Evolutionary conservation across 495 filamentous ascomycete species (phyloP), one percentile per base, ranked within the genome.

Genomic region (Chlorociboria aeruginascens): DNA sequence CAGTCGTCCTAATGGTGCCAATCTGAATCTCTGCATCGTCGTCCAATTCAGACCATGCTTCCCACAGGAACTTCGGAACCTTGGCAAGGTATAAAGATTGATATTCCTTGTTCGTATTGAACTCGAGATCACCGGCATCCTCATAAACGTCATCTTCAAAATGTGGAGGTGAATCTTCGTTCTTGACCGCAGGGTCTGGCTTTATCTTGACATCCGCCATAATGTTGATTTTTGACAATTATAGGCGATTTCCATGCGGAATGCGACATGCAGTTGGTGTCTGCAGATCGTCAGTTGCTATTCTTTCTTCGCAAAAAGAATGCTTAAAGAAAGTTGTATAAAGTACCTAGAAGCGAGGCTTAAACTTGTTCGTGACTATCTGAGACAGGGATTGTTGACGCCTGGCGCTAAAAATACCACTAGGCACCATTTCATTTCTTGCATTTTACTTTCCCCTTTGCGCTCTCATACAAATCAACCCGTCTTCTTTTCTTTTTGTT

Each of bases 81-180:
- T 85, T 78, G 16, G 83, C 79, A 20, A 96, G 69, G 69, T 82
- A 93, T 38, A 87, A 66, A 46, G 67, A 68, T 14, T 61, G 57
- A 43, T 52, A 62, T 11, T 49, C 38, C 1, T 57, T 53, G 46
- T 63, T 65, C 8, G 72, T 67, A 39, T 75, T 68, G 43, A 95
- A 90, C 35, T 85, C 80, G 30, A 95, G 69, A 53, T 96, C 89
- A 43, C 86, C 85, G 4, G 85, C 83, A 63, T 96, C 89, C 63
- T 96, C 89, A 51, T 86, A 86, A 48, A 85, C 69, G 54, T 87
- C 85, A 20, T 89, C 81, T 40, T 88, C 36, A 34, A 83, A 66
- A 40, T 69, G 71, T n/a, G 31, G 43, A 29, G 84, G 77, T 31
- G 81, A 71, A 25, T 25, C 20, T 8, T 61, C 50, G 49, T 70